A percentile compares a stretch with the other conserved stretches of the same genome.
phyloP scores from a whole-genome alignment of 768 basidiomycete genomes.

The Pulveroboletus sp. region DNA sequence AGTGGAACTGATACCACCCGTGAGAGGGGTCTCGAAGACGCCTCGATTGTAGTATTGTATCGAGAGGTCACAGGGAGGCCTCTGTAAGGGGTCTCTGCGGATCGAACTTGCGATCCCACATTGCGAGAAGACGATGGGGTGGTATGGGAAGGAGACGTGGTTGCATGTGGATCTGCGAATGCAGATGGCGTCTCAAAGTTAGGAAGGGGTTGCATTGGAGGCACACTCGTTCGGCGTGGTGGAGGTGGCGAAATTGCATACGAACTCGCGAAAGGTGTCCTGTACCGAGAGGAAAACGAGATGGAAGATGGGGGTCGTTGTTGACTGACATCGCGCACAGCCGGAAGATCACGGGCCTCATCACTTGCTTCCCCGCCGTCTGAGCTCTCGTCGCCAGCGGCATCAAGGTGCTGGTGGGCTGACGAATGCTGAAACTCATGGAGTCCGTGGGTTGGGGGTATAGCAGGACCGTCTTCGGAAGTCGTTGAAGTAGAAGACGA shows the following conservation, averaged over 20 bases:
- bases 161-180: constrained; percentile 47
- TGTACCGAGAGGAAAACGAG: constrained; percentile 66
- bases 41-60: constrained; percentile 31
- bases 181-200: constrained; percentile 69
- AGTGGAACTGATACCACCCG: constrained; percentile 33
- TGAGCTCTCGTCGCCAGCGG: constrained; percentile 32
- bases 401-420: constrained; percentile 11
- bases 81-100: constrained; percentile 34
- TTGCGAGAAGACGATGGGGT: constrained; percentile 38
- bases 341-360: constrained; percentile 42
- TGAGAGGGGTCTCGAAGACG: constrained; percentile 42
- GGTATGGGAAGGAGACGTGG: constrained; percentile 36
- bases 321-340: constrained; percentile 35
- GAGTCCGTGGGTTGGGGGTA: constrained; percentile 15
- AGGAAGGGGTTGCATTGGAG: constrained; percentile 68
- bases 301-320: constrained; percentile 65
- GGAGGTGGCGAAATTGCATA: constrained; percentile 54
- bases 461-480: constrained; percentile 37
- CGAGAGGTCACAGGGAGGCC: constrained; percentile 32
- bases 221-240: constrained; percentile 39
- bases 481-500: constrained; percentile 61
- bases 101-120: constrained; percentile 35
- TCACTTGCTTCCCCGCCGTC: constrained; percentile 49
- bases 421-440: constrained; percentile 12
- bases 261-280: constrained; percentile 67